A percentile compares a stretch with the other conserved stretches of the same genome.
Conservation (phyloP, 768 basidiomycete genomes). For the Leccinum sublutescens region DNA sequence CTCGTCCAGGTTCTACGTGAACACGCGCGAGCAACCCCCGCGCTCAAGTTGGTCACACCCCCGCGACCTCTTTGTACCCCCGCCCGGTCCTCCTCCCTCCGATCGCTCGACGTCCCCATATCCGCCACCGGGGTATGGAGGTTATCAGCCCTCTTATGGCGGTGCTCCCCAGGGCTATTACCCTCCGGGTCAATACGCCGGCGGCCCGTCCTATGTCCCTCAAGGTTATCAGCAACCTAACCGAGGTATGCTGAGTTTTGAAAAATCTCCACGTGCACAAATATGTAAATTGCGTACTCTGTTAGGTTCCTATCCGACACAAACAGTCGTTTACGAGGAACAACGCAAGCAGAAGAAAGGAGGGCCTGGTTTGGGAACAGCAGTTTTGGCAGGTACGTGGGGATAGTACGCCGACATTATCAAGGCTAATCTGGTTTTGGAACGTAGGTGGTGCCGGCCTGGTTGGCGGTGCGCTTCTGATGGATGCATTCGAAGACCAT, state of each 20-base stretch:
- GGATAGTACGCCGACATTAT: not conserved
- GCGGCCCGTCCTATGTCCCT: not conserved
- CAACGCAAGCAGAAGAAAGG: constrained; percentile 38
- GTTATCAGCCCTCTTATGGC: constrained; percentile 16
- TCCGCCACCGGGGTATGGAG: constrained; percentile 19
- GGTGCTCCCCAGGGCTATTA: constrained; percentile 14
- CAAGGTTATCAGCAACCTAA: not conserved
- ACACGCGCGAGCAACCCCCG: constrained; percentile 60
- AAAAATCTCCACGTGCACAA: not conserved
- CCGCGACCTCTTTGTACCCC: constrained; percentile 45
- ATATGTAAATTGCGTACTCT: constrained; percentile 5
- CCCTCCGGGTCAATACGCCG: not conserved
- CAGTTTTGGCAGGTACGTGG: constrained; percentile 43
- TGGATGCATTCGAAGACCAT: constrained; percentile 47
- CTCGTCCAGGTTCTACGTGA: constrained; percentile 64
- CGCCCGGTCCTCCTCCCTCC: constrained; percentile 46
- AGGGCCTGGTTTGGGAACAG: constrained; percentile 51
- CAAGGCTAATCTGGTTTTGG: constrained; percentile 4
- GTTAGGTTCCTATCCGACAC: constrained; percentile 34
- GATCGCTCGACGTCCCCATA: constrained; percentile 35
- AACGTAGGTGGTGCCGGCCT: constrained; percentile 57
- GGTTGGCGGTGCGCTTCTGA: constrained; percentile 60
- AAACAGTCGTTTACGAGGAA: constrained; percentile 37
- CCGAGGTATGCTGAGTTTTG: constrained; percentile 19
- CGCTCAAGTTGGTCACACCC: constrained; percentile 72